phyloP scores from a whole-genome alignment of 176 grass and related monocot species.

The Musa itinerans region DNA sequence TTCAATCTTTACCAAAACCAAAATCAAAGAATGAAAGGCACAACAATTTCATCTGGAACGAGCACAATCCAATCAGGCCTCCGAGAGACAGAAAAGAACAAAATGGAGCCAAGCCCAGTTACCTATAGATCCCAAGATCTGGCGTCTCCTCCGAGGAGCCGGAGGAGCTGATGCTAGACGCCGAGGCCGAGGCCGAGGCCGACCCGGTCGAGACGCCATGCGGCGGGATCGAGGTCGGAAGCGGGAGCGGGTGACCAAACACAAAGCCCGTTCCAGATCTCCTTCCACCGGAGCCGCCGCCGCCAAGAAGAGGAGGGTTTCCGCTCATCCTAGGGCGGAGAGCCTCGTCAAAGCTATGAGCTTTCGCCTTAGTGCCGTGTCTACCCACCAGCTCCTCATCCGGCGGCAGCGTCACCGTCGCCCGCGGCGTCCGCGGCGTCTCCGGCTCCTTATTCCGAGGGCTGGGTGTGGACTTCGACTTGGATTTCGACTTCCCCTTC shows the following conservation, averaged over 20 bases:
- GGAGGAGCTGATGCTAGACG: conserved; percentile 44
- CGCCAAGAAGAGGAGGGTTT: conserved; percentile 9
- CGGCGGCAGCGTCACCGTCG: background rate
- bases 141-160: conserved; percentile 48
- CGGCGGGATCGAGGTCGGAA: background rate
- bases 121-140: conserved; percentile 45
- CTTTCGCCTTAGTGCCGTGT: conserved; percentile 19
- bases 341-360: conserved; percentile 53
- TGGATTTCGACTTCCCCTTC: conserved; percentile 28
- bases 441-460: conserved; percentile 1
- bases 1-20: background rate
- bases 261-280: background rate
- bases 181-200: conserved; percentile 29
- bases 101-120: background rate
- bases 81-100: background rate
- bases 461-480: conserved; percentile 17
- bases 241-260: conserved; percentile 5
- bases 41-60: background rate
- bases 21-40: background rate
- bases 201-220: conserved; percentile 10
- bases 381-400: background rate
- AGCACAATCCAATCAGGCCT: background rate
- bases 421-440: background rate
- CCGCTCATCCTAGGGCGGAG: conserved; percentile 22
- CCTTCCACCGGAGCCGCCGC: background rate